Evolutionary conservation across 768 basidiomycete species (phyloP), one percentile per base, ranked within the genome.

Genomic region (Termitomyces sp.): DNA sequence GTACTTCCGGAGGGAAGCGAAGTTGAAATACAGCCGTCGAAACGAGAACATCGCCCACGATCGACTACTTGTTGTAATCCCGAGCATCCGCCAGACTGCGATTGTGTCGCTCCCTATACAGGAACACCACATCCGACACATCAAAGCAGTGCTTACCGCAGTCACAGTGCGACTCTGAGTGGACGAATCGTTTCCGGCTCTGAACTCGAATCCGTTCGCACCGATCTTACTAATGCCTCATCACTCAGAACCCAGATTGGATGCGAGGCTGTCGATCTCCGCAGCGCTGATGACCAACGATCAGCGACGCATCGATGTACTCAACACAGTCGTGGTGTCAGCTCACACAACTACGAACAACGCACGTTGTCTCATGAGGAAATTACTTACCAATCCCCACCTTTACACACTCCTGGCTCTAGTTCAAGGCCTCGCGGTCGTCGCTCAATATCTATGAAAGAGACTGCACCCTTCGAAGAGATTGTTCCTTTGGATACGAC

Each of bases 1-100:
- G 62, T 68, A 28, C 69, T 76, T 48, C 75, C 75, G 12, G 73
- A 76, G 7, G 70, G 69, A 14, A 68, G 69, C 33, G 70, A 56
- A 19, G 23, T 45, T 30, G 47, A 53, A 12, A 17, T 21, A 21
- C 31, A 40, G 30, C 45, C 59, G 35, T n/a, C 54, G 46, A 48
- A 56, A 12, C 44, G 53, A 14, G 58, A 56, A 10, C 48, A 48
- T 30, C 59, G 17, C 37, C 42, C 37, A 58, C 45, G 37, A 26
- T 33, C 44, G 47, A 28, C 62, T n/a, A 59, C 56, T 12, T 68
- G 70, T 67, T 54, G 56, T 31, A 51, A 62, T 56, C 55, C 40
- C 14, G 63, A 60, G 21, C 68, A 67, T 50, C 63, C 67, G 17
- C 50, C 54, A 21, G 59, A 62, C 14, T 67, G 67, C 19, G 53